Evolutionary conservation across 1,284 basidiomycete species (phyloP).

Genomic region (Xerocomus subilludens): DNA sequence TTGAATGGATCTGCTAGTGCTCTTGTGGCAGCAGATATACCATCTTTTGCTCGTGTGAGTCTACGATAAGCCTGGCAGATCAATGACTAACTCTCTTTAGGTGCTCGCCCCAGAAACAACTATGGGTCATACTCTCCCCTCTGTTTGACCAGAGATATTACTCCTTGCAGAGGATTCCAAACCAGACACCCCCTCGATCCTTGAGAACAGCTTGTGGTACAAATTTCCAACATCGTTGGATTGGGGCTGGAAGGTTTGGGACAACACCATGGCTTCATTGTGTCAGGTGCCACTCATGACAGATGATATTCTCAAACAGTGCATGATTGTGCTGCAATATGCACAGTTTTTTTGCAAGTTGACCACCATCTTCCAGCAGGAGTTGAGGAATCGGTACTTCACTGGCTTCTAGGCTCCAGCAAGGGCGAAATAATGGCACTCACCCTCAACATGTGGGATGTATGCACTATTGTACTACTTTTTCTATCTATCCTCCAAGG

Average conservation of each 20-base stretch:
- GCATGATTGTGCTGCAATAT: conserved; percentile 69
- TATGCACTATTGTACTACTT: conserved; percentile 69
- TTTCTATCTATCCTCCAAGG: conserved; percentile 75
- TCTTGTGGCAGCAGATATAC: conserved; percentile 68
- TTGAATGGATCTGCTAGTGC: conserved; percentile 66
- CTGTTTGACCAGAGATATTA: conserved; percentile 73
- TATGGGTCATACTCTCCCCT: conserved; percentile 64
- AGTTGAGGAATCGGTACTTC: conserved; percentile 71
- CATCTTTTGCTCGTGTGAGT: conserved; percentile 69
- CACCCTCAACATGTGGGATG: conserved; percentile 71
- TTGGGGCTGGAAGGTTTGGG: conserved; percentile 84
- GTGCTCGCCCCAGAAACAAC: conserved; percentile 61
- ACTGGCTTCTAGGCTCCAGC: conserved; percentile 76
- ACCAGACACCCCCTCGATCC: conserved; percentile 69
- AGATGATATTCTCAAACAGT: conserved; percentile 59
- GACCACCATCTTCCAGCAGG: conserved; percentile 78
- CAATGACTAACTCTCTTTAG: conserved; percentile 44
- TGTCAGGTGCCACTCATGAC: conserved; percentile 71
- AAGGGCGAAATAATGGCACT: conserved; percentile 69
- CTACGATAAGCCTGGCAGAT: neutral
- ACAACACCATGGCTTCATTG: conserved; percentile 76
- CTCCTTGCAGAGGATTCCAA: conserved; percentile 67
- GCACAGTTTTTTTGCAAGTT: conserved; percentile 74
- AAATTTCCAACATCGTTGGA: conserved; percentile 75
- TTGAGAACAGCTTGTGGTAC: conserved; percentile 82